Evolutionary conservation across 116 monocot genomes (phyloP), one percentile per base, ranked within the genome.

Genomic region (Zostera marina): DNA sequence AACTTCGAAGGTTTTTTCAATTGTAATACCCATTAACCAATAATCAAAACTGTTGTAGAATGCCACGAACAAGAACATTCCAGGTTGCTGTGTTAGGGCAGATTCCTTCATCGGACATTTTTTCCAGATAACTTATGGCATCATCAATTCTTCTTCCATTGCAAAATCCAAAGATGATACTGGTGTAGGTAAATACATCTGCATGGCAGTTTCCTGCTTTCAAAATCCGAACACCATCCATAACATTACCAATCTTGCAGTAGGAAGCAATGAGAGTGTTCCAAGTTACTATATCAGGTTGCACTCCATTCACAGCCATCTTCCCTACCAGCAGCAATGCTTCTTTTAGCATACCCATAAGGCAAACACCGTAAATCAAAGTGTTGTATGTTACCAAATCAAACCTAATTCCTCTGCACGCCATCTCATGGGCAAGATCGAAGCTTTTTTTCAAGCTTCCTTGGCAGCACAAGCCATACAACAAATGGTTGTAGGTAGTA

Each of bases 401-500:
- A 39, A 76, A 64, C 39, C 68, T 63, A 42, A 72, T 17, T 40
- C 74, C 70, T 49, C 12, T 52, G 25, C 60, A 63, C 51, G 73
- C 44, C 83, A 87, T 87, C 56, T 92, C 70, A 62, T 72, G 70
- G 49, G 76, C 56, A 26, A 76, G 47, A 13, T 42, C 7, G 40
- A 47, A 73, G 40, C 70, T 72, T 70, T 68, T 74, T 45, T 40
- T 61, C 8, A 67, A 56, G n/a, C 78, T 68, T 22, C 72, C 78
- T 61, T 76, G 70, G 53, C 64, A 73, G 53, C 23, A 81, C 9
- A 92, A 56, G 0, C 84, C 92, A 76, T 83, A 60, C 44, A 92
- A 74, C 54, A 92, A 63, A 64, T 73, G 72, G 59, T 92, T 92
- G 54, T 87, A 87, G 10, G 92, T 92, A 42, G 74, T 66, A 17